A percentile compares a stretch with the other conserved stretches of the same genome.
phyloP scores from a whole-genome alignment of 176 grass and related monocot species.

The Oryza nivara region DNA sequence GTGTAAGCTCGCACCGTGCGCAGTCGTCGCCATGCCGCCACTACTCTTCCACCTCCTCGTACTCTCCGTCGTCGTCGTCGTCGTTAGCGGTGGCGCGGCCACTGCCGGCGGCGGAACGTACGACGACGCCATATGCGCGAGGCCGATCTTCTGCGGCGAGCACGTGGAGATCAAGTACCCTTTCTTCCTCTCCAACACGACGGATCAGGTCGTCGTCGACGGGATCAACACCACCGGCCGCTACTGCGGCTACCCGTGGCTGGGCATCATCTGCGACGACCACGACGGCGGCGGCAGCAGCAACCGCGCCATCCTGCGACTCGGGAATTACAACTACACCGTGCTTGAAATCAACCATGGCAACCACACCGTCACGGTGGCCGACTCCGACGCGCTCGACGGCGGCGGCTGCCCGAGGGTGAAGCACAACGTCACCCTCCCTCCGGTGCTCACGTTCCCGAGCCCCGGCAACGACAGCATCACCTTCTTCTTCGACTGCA shows the following conservation, averaged over 20 bases:
- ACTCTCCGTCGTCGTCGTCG: not conserved
- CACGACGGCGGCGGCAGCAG: no score
- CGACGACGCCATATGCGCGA: not conserved
- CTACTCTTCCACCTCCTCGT: not conserved
- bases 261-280: conserved; percentile 43
- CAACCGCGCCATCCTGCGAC: conserved; percentile 10
- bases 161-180: conserved; percentile 28
- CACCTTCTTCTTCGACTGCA: conserved; percentile 49
- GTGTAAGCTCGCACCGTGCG: not conserved
- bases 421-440: conserved; percentile 40
- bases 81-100: not conserved
- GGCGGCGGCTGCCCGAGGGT: conserved; percentile 33
- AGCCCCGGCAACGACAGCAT: conserved; percentile 23
- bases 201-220: not conserved
- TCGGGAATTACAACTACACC: conserved; percentile 34
- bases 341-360: conserved; percentile 38
- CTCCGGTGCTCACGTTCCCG: conserved; percentile 24
- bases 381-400: not conserved
- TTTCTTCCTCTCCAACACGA: conserved; percentile 36
- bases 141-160: not conserved
- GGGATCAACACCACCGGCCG: not conserved
- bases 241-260: conserved; percentile 58
- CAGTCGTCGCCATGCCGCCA: not conserved
- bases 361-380: conserved; percentile 31
- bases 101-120: not conserved